Conservation (phyloP, 176 grass and related monocot genomes). For the Saccharum spontaneum region DNA sequence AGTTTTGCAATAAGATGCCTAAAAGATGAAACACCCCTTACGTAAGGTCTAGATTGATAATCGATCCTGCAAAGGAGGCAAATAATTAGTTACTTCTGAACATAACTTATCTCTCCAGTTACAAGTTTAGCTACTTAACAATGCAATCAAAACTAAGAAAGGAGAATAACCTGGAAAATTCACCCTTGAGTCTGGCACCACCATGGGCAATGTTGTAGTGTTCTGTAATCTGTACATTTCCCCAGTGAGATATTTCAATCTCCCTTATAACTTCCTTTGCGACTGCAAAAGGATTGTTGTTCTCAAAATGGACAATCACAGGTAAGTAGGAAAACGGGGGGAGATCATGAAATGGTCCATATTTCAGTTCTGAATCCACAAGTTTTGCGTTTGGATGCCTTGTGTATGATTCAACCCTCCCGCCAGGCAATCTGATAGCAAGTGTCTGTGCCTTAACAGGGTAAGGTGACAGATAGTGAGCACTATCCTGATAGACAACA, state of each 20-base stretch:
- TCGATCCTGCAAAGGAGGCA: constrained; percentile 68
- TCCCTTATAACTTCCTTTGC: constrained; percentile 87
- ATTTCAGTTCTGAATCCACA: constrained; percentile 76
- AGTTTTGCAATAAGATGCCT: constrained; percentile 76
- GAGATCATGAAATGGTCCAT: constrained; percentile 79
- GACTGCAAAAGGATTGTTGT: constrained; percentile 90
- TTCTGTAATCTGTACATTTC: constrained; percentile 84
- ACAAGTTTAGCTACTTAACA: constrained; percentile 15
- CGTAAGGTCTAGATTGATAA: constrained; percentile 78
- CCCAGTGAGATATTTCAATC: constrained; percentile 98
- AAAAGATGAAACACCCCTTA: constrained; percentile 90
- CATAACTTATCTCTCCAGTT: background rate
- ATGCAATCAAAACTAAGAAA: constrained; percentile 11
- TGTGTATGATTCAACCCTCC: constrained; percentile 92
- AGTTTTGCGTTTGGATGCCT: constrained; percentile 74
- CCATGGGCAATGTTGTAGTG: constrained; percentile 89
- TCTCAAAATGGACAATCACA: constrained; percentile 89
- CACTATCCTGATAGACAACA: constrained; percentile 85
- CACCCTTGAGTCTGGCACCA: constrained; percentile 88
- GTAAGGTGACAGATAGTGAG: constrained; percentile 86
- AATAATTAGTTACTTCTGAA: constrained; percentile 10
- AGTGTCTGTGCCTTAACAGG: constrained; percentile 78
- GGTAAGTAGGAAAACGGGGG: constrained; percentile 73
- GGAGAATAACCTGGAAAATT: constrained; percentile 83
- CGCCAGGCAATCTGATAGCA: constrained; percentile 80